Evolutionary conservation across 164 flowering plant species (phyloP).

Genomic region (Piper betle): DNA sequence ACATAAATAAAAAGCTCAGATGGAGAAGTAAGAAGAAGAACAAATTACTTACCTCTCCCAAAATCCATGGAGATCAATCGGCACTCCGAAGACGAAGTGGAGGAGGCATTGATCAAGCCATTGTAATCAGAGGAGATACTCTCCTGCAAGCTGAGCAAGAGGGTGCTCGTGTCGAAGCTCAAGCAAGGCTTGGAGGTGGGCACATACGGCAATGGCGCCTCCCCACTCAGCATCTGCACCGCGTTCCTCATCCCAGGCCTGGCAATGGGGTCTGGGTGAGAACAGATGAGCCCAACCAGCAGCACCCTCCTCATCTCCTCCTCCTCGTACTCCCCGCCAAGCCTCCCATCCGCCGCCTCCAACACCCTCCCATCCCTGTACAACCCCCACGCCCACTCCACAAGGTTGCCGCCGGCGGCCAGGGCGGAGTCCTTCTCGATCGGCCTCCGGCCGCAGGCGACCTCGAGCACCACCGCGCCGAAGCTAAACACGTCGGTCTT

Average conservation of each 20-base stretch:
- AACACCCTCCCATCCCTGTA: conserved; percentile 48
- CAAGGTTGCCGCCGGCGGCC: conserved; percentile 36
- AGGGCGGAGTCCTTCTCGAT: conserved; percentile 43
- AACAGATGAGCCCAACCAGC: conserved; percentile 64
- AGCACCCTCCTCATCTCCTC: conserved; percentile 56
- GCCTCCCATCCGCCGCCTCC: conserved; percentile 46
- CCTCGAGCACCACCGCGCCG: conserved; percentile 83
- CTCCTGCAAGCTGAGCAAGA: conserved; percentile 63
- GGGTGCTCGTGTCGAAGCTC: conserved; percentile 56
- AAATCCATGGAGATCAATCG: conserved; percentile 8
- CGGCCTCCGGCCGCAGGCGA: conserved; percentile 72
- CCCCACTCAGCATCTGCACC: conserved; percentile 73
- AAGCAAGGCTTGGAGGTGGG: conserved; percentile 51
- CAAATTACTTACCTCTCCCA: conserved; percentile 3
- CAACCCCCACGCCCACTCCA: conserved; percentile 87
- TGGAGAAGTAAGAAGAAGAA: background rate
- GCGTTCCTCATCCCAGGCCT: conserved; percentile 81
- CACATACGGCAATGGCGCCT: conserved; percentile 55
- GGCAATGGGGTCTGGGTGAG: conserved; percentile 62
- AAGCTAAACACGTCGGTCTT: conserved; percentile 88
- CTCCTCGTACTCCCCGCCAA: conserved; percentile 44
- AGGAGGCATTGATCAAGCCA: conserved; percentile 33
- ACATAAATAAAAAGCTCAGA: background rate
- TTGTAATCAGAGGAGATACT: conserved; percentile 61
- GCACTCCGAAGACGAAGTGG: conserved; percentile 45